Percentiles rank a stretch among this genome's conserved stretches.
These are phyloP conservation scores for Tilletia horrida DNA, from an alignment of 1,284 basidiomycete species.

Conservation along the genomic window DNA sequence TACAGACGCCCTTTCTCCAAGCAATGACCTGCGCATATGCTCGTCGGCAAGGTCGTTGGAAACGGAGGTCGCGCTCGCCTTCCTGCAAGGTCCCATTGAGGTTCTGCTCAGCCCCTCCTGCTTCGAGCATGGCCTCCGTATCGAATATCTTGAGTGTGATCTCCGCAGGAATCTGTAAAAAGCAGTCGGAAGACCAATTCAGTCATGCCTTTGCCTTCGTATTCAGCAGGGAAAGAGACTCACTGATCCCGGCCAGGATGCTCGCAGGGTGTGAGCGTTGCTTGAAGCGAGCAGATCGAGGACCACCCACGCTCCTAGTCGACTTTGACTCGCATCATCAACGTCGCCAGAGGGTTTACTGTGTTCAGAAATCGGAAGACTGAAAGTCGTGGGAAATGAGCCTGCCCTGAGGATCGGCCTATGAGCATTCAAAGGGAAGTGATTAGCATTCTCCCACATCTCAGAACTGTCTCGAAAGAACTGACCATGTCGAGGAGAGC, in stretches of 20 bases:
- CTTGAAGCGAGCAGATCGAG: slow-evolving; percentile 3
- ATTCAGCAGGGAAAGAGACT: background rate
- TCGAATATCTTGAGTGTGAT: slow-evolving; percentile 4
- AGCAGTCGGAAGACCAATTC: background rate
- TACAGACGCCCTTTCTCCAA: slow-evolving; percentile 1
- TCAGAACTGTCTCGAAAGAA: background rate
- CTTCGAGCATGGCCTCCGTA: slow-evolving; percentile 7
- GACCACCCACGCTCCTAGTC: slow-evolving; percentile 13
- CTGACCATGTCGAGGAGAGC: background rate
- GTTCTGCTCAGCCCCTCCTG: background rate
- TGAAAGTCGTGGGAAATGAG: background rate
- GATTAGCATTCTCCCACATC: background rate
- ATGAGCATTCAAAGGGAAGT: background rate
- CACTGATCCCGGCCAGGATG: slow-evolving; percentile 13
- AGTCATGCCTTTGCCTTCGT: background rate
- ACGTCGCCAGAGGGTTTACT: background rate
- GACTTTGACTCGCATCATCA: background rate
- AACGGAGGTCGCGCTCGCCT: background rate
- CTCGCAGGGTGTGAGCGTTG: slow-evolving; percentile 13
- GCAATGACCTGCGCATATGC: slow-evolving; percentile 12
- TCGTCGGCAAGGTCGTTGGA: slow-evolving; percentile 5
- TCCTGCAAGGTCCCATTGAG: background rate
- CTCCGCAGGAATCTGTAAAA: slow-evolving; percentile 2
- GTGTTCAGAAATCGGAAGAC: background rate
- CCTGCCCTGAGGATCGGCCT: slow-evolving; percentile 14